Base-by-base conservation (phyloP, 2,329 filamentous ascomycete genomes). In the Lachnellula occidentalis region DNA sequence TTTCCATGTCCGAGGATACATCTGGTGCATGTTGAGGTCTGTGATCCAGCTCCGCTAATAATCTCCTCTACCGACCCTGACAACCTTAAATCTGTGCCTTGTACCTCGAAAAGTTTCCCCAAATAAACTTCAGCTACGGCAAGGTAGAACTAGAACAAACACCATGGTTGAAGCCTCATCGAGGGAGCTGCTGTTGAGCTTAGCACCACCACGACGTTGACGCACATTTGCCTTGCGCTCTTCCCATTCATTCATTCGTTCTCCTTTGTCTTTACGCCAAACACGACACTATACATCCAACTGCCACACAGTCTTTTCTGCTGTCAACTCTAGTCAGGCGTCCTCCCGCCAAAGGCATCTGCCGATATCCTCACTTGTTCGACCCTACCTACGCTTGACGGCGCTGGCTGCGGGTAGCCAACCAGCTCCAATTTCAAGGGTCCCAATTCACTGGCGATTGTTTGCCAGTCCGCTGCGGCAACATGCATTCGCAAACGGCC, bases 401-500 rank as follows among this genome's bases (percentile, higher is more conserved):
- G 27, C 27, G 27, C 27, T 27, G 27, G 27, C 27, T 27, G 27
- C 27, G 27, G 27, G 27, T 31, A 31, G 27, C 27, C 27, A 31
- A 31, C 27, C 27, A 4, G 27, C 27, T 31, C 27, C 2, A 31
- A 31, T 3, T 31, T 31, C 9, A 31, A 31, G 11, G 9, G 2
- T 22, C 17, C 12, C 22, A 34, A 37, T 39, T 11, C n/a, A 43
- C n/a, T 19, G 34, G 15, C 31, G 27, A 46, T 24, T 31, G 27
- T 12, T 34, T 24, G 47, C 41, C 31, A 24, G 7, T 24, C 24
- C 24, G 7, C 27, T 11, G 8, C 61, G 61, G 58, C 41, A 62
- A 50, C 54, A 65, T 66, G 64, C 66, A 63, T 56, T 50, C 58
- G 46, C 65, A 61, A 58, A 63, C 58, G 34, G 57, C 54, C 21